Conservation (phyloP, 805 yeast species). For the Starmera quercuum region DNA sequence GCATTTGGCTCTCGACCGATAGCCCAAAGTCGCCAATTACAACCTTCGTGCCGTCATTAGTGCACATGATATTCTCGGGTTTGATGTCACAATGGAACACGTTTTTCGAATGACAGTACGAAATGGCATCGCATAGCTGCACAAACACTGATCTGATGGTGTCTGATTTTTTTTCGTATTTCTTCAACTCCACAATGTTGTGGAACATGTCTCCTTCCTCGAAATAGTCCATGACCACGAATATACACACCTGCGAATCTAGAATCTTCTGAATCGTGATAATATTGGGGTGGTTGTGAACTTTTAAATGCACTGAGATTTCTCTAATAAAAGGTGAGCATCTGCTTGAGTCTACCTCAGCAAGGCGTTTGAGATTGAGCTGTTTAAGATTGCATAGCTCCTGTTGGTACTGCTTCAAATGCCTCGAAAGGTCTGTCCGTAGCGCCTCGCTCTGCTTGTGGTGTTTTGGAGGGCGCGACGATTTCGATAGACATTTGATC, state of each 20-base stretch:
- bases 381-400: constrained; percentile 13
- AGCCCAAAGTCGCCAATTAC: constrained; percentile 86
- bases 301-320: constrained; percentile 63
- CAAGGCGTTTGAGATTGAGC: constrained; percentile 28
- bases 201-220: constrained; percentile 82
- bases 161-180: constrained; percentile 45
- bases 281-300: constrained; percentile 74
- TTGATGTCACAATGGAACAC: constrained; percentile 91
- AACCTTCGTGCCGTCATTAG: constrained; percentile 44
- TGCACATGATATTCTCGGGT: constrained; percentile 85
- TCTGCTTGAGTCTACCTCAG: constrained; percentile 21
- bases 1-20: constrained; percentile 51
- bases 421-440: constrained; percentile 21
- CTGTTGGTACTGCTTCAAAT: constrained; percentile 10
- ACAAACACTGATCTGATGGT: constrained; percentile 50
- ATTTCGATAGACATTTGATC: constrained; percentile 61
- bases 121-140: constrained; percentile 78
- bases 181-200: constrained; percentile 69
- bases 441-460: constrained; percentile 17
- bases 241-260: constrained; percentile 47
- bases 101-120: constrained; percentile 74
- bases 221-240: constrained; percentile 80
- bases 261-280: constrained; percentile 69
- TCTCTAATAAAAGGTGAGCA: constrained; percentile 44
- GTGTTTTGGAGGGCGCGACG: constrained; percentile 20